phyloP scores from a whole-genome alignment of 441 rosid species.

The Eutrema salsugineum region DNA sequence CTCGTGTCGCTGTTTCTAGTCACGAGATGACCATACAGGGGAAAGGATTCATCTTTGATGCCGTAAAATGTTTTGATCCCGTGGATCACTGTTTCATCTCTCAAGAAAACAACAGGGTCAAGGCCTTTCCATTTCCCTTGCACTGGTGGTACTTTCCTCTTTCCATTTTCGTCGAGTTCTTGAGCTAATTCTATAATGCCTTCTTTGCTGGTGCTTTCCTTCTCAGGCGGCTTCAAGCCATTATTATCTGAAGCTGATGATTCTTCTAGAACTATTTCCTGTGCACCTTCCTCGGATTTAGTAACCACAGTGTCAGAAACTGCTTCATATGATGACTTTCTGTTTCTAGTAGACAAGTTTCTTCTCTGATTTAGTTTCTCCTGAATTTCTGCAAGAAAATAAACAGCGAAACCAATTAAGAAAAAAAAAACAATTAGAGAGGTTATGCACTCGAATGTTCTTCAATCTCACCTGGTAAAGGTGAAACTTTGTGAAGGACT shows the following conservation, averaged over 20 bases:
- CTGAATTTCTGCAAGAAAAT: constrained; percentile 23
- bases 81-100: constrained; percentile 65
- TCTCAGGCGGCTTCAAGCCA: constrained; percentile 33
- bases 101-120: constrained; percentile 85
- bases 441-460: not conserved
- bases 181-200: constrained; percentile 33
- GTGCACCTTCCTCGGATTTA: constrained; percentile 33
- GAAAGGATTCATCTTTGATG: constrained; percentile 57
- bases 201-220: constrained; percentile 21
- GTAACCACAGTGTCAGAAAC: constrained; percentile 31
- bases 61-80: constrained; percentile 86
- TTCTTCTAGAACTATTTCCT: constrained; percentile 39
- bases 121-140: constrained; percentile 95
- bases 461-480: constrained; percentile 57
- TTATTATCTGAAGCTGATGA: constrained; percentile 34
- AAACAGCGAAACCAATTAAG: not conserved
- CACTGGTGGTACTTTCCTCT: constrained; percentile 57
- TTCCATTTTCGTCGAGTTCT: constrained; percentile 31
- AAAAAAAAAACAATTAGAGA: not conserved
- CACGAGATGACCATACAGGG: constrained; percentile 70
- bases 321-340: constrained; percentile 35
- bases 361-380: constrained; percentile 39
- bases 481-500: constrained; percentile 69
- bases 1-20: constrained; percentile 76
- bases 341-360: constrained; percentile 28